Base-by-base conservation (phyloP, 129 eudicot species). In the Saussurea involucrata region DNA sequence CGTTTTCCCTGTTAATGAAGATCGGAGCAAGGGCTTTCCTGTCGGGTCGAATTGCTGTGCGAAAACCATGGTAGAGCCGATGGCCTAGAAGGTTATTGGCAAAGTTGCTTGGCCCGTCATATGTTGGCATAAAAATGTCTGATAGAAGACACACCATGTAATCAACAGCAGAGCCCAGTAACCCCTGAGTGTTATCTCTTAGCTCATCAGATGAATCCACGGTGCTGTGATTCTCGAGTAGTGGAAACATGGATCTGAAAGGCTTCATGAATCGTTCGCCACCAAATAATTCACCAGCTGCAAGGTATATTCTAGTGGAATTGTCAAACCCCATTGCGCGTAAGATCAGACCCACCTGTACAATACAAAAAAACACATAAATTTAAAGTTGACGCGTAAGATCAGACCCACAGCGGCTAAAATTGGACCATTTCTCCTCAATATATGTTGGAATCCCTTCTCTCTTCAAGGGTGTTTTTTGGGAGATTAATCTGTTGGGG, bases 131-230 rank as follows among this genome's bases (percentile, higher is more conserved):
- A 74, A 95, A 95, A 33, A 95, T 92, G 84, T 95, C 99, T 8
- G 99, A 81, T 25, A 95, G 83, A 72, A 95, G 99, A 71, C 99
- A 95, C 34, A 95, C 99, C 97, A 95, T 95, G 92, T 95, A 95
- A 82, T 95, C 99, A 46, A 95, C 99, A 55, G 99, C 99, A 15
- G 99, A 92, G 72, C 99, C 97, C 61, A 86, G 73, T 68, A 95
- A 76, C 22, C 99, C 97, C 67, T 69, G 86, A 0, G 88, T 83
- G 73, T 86, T 89, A 72, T 86, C 87, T 25, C 69, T 87, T 42
- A 95, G 88, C 77, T 95, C 96, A 12, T 83, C 86, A 15, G 93
- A 74, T 53, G 96, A 22, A 77, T 95, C 97, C 73, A 95, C 87
- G 0, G 95, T 77, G 72, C 76, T 85, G 81, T 95, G 99, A 76